Conservation (phyloP, 1,139 yeast genomes). For the Suhomyces anneliseae region DNA sequence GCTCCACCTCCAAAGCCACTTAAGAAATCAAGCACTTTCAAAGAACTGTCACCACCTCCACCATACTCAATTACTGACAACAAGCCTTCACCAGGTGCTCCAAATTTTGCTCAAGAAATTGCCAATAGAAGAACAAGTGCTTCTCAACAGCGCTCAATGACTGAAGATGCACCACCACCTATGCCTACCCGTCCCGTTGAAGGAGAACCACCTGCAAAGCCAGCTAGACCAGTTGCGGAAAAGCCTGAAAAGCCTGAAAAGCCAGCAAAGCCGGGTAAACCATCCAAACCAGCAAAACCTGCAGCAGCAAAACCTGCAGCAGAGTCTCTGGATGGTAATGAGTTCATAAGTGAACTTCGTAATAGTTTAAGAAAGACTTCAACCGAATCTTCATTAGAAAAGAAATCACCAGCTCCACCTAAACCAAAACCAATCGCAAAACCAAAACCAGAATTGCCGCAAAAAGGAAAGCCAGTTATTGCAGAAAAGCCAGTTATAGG, state of each 20-base stretch:
- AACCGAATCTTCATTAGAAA: background rate
- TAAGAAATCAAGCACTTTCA: slow-evolving; percentile 23
- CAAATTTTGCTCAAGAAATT: slow-evolving; percentile 29
- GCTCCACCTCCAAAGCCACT: slow-evolving; percentile 43
- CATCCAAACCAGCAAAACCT: background rate
- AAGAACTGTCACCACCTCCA: slow-evolving; percentile 23
- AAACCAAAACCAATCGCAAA: slow-evolving; percentile 15
- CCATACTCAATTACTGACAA: slow-evolving; percentile 20
- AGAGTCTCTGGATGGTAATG: slow-evolving; percentile 2
- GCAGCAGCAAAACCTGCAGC: background rate
- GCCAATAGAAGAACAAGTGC: slow-evolving; percentile 10
- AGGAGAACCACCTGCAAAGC: slow-evolving; percentile 1
- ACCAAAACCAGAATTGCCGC: slow-evolving; percentile 13
- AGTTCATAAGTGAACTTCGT: slow-evolving; percentile 12
- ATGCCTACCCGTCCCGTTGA: background rate
- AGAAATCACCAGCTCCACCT: slow-evolving; percentile 5
- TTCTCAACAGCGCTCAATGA: background rate
- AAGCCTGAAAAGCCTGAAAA: slow-evolving; percentile 7
- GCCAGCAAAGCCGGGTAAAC: slow-evolving; percentile 1
- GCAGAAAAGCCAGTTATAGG: background rate
- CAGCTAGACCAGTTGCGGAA: slow-evolving; percentile 16
- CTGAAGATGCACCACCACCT: slow-evolving; percentile 1
- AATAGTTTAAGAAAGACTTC: slow-evolving; percentile 11
- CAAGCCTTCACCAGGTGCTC: slow-evolving; percentile 4
- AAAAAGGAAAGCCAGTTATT: background rate